Evolutionary conservation across 768 basidiomycete genomes (phyloP).

Genomic region (Russula vinacea): DNA sequence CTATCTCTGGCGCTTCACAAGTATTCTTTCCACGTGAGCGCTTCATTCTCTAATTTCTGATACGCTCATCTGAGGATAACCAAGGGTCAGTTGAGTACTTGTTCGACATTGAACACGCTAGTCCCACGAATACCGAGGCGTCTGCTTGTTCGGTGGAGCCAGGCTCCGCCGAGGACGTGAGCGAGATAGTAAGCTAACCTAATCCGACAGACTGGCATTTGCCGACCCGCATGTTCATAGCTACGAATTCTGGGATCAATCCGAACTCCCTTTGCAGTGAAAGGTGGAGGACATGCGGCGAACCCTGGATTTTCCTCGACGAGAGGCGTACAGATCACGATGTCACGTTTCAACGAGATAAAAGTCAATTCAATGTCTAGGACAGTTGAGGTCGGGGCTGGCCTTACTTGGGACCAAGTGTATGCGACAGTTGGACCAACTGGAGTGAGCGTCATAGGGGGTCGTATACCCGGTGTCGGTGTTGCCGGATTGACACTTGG

Average conservation of each 20-base stretch:
- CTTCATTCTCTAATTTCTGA: background rate
- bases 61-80: background rate
- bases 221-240: background rate
- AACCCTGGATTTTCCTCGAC: no score
- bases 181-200: slow-evolving; percentile 16
- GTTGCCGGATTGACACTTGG: no score
- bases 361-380: no score
- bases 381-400: no score
- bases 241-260: background rate
- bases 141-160: slow-evolving; percentile 31
- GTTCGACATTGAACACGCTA: slow-evolving; percentile 20
- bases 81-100: slow-evolving; percentile 16
- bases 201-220: background rate
- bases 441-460: no score
- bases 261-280: no score
- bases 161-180: slow-evolving; percentile 24
- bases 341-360: no score
- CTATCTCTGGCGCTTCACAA: background rate
- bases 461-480: no score
- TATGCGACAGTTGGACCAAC: no score
- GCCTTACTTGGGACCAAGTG: no score
- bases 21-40: slow-evolving; percentile 7
- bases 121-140: background rate
- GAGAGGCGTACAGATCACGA: no score
- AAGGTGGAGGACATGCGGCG: no score